These are phyloP conservation scores for Hemileccinum hortonii DNA, from an alignment of 1,284 basidiomycete species.

Conservation along the genomic window DNA sequence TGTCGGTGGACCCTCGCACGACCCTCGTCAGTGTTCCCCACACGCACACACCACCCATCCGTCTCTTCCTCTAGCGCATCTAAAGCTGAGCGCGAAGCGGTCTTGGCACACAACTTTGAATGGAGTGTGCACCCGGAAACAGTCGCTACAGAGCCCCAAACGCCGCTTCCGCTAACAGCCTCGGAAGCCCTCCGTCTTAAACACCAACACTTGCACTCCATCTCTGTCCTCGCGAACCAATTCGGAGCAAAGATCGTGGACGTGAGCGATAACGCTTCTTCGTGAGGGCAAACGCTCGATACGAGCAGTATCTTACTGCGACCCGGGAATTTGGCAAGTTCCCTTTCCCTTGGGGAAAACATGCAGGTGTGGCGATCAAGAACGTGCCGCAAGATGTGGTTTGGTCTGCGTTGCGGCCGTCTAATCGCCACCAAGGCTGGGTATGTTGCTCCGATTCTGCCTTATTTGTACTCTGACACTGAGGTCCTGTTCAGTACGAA, in stretches of 20 bases:
- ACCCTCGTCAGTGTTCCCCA: slow-evolving; percentile 47
- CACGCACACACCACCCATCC: not conserved
- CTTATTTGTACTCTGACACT: not conserved
- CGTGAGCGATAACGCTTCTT: slow-evolving; percentile 76
- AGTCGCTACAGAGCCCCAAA: slow-evolving; percentile 15
- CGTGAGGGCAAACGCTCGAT: slow-evolving; percentile 12
- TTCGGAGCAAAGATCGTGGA: slow-evolving; percentile 95
- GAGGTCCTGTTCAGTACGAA: slow-evolving; percentile 9
- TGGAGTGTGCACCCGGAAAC: slow-evolving; percentile 45
- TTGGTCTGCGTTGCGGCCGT: slow-evolving; percentile 16
- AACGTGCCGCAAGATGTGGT: slow-evolving; percentile 12
- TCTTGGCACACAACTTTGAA: slow-evolving; percentile 76
- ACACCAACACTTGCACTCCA: slow-evolving; percentile 86
- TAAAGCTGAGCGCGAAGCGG: slow-evolving; percentile 67
- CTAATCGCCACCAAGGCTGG: slow-evolving; percentile 6
- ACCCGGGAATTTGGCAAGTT: slow-evolving; percentile 9
- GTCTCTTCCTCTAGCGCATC: slow-evolving; percentile 21
- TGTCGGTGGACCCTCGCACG: slow-evolving; percentile 77
- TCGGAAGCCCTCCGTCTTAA: slow-evolving; percentile 87
- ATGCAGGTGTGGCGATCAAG: slow-evolving; percentile 5
- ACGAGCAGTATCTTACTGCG: slow-evolving; percentile 14
- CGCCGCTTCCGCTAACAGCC: slow-evolving; percentile 57
- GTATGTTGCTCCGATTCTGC: slow-evolving; percentile 2
- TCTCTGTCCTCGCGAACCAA: slow-evolving; percentile 83
- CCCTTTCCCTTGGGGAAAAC: not conserved